These are phyloP conservation scores for Ophiosphaerella narmari DNA, from an alignment of 2,329 filamentous ascomycete genomes.

Conservation along the genomic window DNA sequence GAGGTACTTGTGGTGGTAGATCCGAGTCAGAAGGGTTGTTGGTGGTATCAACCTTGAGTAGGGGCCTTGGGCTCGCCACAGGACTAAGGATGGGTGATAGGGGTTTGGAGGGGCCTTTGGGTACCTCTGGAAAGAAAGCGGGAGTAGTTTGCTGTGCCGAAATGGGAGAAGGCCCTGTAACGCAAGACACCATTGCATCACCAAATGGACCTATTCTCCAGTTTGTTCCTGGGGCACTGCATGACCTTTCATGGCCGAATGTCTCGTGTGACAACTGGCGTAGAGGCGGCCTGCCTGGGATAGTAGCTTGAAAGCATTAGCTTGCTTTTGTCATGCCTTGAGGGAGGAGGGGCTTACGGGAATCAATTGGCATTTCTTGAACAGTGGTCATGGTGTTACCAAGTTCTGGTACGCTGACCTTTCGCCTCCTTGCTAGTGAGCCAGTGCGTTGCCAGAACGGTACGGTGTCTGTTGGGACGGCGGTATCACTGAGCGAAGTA, in stretches of 20 bases:
- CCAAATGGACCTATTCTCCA: slow-evolving; percentile 48
- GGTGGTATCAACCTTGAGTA: slow-evolving; percentile 40
- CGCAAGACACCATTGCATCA: slow-evolving; percentile 46
- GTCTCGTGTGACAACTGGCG: slow-evolving; percentile 40
- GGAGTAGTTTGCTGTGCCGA: slow-evolving; percentile 20
- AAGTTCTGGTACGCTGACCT: slow-evolving; percentile 49
- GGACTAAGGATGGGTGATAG: slow-evolving; percentile 43
- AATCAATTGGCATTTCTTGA: slow-evolving; percentile 46
- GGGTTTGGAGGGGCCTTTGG: slow-evolving; percentile 15
- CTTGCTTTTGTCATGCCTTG: not conserved
- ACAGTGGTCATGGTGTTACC: slow-evolving; percentile 46
- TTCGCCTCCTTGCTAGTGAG: slow-evolving; percentile 46
- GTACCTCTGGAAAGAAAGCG: slow-evolving; percentile 18
- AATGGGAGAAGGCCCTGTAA: slow-evolving; percentile 42
- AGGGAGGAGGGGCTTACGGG: slow-evolving; percentile 35
- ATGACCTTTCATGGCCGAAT: slow-evolving; percentile 46
- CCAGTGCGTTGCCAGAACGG: slow-evolving; percentile 44
- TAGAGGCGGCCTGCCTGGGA: slow-evolving; percentile 47
- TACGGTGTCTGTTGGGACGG: slow-evolving; percentile 34
- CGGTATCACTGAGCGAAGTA: slow-evolving; percentile 48
- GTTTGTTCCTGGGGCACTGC: slow-evolving; percentile 44
- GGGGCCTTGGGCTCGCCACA: slow-evolving; percentile 31
- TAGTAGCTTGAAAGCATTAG: slow-evolving; percentile 41
- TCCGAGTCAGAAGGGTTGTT: slow-evolving; percentile 25
- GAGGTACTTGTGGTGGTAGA: slow-evolving; percentile 42